These are phyloP conservation scores for Grammothele lineata DNA, from an alignment of 768 basidiomycete genomes.

Conservation along the genomic window DNA sequence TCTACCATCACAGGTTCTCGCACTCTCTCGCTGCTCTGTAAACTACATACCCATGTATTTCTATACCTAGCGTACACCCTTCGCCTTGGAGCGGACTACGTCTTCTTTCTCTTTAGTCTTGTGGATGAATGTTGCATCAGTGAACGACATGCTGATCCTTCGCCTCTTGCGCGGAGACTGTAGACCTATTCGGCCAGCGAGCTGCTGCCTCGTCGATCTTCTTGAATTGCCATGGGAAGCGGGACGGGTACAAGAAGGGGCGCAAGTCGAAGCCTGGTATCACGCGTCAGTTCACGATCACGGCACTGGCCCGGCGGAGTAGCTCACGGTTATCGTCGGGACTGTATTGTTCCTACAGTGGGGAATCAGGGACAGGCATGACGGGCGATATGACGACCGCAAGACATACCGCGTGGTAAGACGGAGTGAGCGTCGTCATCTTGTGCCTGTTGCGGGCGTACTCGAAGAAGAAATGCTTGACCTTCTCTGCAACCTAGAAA, in stretches of 20 bases:
- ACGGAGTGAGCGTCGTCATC: conserved; percentile 94
- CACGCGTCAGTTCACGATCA: conserved; percentile 11
- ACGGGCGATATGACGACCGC: too few species aligned
- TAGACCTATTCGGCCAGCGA: conserved; percentile 67
- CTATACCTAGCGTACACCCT: neutral
- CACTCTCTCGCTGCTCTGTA: conserved; percentile 5
- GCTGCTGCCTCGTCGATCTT: conserved; percentile 90
- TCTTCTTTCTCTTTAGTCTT: too few species aligned
- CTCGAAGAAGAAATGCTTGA: conserved; percentile 96
- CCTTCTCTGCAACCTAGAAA: conserved; percentile 88
- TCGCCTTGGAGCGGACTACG: too few species aligned
- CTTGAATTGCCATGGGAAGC: conserved; percentile 95
- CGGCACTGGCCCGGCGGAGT: neutral
- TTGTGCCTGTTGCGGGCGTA: conserved; percentile 96
- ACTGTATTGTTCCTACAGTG: conserved; percentile 86
- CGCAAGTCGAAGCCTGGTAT: conserved; percentile 84
- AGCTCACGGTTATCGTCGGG: conserved; percentile 90
- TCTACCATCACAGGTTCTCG: conserved; percentile 3
- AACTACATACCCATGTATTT: conserved; percentile 9
- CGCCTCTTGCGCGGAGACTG: conserved; percentile 17
- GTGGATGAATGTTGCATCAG: neutral
- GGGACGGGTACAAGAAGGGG: conserved; percentile 92
- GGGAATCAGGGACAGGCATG: too few species aligned
- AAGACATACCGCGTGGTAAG: conserved; percentile 85
- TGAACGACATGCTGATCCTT: conserved; percentile 12